These are phyloP conservation scores for Solanum megistacrolobum DNA, from an alignment of 257 asterid species.

Conservation along the genomic window DNA sequence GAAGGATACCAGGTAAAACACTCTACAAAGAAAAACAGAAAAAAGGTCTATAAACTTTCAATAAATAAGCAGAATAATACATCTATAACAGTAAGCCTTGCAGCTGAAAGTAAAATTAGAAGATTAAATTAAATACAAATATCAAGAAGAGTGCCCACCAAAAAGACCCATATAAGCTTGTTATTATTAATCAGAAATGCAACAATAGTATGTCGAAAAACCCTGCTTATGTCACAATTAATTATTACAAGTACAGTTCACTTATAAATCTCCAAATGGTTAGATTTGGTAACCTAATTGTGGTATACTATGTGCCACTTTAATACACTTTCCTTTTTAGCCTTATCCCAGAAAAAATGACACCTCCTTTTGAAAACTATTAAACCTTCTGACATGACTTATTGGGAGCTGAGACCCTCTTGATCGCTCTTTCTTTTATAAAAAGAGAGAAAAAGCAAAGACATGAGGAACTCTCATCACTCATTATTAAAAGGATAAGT, in stretches of 20 bases:
- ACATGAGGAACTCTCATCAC: background rate
- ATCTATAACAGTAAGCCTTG: background rate
- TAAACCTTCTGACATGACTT: background rate
- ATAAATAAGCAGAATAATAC: background rate
- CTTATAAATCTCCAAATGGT: background rate
- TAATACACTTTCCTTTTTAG: background rate
- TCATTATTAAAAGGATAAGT: background rate
- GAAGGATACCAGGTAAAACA: conserved; percentile 95
- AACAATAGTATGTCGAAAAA: background rate
- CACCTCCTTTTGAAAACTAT: background rate
- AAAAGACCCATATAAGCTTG: background rate
- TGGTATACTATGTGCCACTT: background rate
- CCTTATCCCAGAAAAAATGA: background rate
- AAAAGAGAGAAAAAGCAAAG: background rate
- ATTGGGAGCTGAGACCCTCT: background rate
- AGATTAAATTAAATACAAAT: background rate
- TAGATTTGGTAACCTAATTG: background rate
- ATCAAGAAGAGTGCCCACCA: background rate
- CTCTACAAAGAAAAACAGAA: conserved; percentile 38
- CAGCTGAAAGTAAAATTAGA: background rate
- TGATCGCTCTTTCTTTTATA: background rate
- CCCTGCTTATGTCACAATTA: background rate
- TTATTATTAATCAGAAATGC: background rate
- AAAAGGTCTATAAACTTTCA: background rate
- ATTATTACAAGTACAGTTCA: background rate